These are phyloP conservation scores for Mycosphaerella arachidis DNA, from an alignment of 2,329 filamentous ascomycete species.

Conservation along the genomic window DNA sequence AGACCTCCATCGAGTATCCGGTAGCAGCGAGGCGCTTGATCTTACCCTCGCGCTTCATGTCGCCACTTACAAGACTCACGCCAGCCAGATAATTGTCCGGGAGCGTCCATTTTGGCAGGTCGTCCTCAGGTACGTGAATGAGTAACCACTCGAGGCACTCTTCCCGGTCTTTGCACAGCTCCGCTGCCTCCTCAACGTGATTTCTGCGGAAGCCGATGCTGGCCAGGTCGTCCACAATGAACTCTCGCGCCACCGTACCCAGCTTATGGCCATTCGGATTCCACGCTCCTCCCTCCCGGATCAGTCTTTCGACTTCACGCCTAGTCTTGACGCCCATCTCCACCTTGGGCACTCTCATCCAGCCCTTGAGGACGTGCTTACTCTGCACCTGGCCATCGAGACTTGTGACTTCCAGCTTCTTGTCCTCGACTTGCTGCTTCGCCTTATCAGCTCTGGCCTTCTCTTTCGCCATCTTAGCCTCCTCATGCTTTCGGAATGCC, in stretches of 20 bases:
- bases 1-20: constrained; percentile 82
- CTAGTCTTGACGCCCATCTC: constrained; percentile 85
- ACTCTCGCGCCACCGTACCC: constrained; percentile 51
- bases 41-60: constrained; percentile 74
- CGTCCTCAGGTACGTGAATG: constrained; percentile 94
- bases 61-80: constrained; percentile 75
- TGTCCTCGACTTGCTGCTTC: constrained; percentile 49
- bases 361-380: constrained; percentile 54
- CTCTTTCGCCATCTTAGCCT: constrained; percentile 67
- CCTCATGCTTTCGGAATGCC: constrained; percentile 71
- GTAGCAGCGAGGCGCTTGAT: constrained; percentile 76
- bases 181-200: constrained; percentile 82
- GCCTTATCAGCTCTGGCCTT: constrained; percentile 74
- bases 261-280: constrained; percentile 74
- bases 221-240: constrained; percentile 67
- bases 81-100: constrained; percentile 90
- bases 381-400: constrained; percentile 36
- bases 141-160: constrained; percentile 94
- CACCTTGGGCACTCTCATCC: constrained; percentile 81
- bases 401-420: constrained; percentile 53
- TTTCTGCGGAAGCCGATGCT: constrained; percentile 82
- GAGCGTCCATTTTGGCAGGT: constrained; percentile 85
- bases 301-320: constrained; percentile 70
- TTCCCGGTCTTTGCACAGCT: constrained; percentile 83
- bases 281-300: constrained; percentile 78